Base-by-base conservation (phyloP, 2,329 filamentous ascomycete species). In the Fusarium neocosmosporiellum region DNA sequence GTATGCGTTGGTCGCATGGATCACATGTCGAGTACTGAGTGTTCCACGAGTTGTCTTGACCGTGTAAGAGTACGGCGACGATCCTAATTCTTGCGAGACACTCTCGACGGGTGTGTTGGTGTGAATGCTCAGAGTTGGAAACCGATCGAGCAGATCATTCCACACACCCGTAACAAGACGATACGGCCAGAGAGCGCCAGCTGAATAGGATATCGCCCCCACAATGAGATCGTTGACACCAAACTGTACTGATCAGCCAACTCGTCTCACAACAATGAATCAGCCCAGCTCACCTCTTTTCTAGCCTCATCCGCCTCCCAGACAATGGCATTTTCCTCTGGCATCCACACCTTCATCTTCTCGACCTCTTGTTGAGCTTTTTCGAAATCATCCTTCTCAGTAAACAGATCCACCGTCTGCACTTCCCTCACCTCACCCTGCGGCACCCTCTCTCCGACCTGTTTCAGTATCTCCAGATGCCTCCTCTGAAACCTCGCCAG, bases 1-100 rank as follows among this genome's bases (percentile, higher is more conserved):
- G 70, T 87, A 87, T 7, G 82, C 88, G 69, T 91, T 91, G 2
- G 88, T 91, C 9, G 87, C 87, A 70, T 91, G 87, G 3, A 91
- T 82, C 2, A 92, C 81, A 60, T 90, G 85, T 1, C 81, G 80
- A 9, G 87, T 82, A 5, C 75, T 77, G 36, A 90, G 81, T 0
- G 46, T 70, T 3, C 88, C 88, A 8, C 85, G 80, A 0, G 72
- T 61, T 1, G 88, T 90, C 6, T 80, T 71, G 7, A 90, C 73
- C 1, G 78, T 76, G 73, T 86, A 88, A 2, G 79, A 41, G 41
- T 46, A 46, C 14, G 41, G 22, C 14, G 41, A 46, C 1, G 72
- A 65, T 1, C 55, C 48, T 2, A 63, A 39, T n/a, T 66, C 63
- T 1, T 67, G 34, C 7, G 59, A 65, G 16, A 85, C 73, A 7